These are phyloP conservation scores for Gossypium stocksii DNA, from an alignment of 345 rosid species.

Conservation along the genomic window DNA sequence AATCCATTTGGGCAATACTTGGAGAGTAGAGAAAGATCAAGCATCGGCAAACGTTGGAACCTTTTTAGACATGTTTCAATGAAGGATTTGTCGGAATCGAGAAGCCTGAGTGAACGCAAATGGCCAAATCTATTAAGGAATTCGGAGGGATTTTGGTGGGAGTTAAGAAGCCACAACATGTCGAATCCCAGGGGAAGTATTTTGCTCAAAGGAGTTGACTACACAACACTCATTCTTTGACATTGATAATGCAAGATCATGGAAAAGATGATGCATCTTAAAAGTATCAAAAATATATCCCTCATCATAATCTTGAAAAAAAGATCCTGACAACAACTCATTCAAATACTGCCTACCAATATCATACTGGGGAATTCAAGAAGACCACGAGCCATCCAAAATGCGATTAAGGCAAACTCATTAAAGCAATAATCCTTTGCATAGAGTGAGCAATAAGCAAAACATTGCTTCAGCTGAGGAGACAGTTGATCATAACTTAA, in stretches of 20 bases:
- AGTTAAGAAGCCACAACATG: background rate
- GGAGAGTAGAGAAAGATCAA: background rate
- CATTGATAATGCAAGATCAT: background rate
- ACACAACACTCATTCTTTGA: background rate
- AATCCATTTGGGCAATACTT: background rate
- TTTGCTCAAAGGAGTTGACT: background rate
- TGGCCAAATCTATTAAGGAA: background rate
- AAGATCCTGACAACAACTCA: background rate
- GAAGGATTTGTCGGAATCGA: background rate
- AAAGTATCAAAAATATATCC: background rate
- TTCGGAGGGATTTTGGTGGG: accelerated
- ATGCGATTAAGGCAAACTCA: background rate
- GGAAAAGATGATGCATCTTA: background rate
- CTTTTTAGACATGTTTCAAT: background rate
- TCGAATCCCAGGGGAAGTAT: background rate
- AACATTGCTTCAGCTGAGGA: no score
- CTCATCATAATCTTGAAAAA: background rate
- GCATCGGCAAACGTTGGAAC: background rate
- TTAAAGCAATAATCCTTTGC: background rate
- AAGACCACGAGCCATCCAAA: background rate
- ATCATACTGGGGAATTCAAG: background rate
- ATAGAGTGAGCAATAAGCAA: background rate
- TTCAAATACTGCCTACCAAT: background rate
- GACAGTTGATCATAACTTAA: background rate
- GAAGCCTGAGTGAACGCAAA: background rate